Evolutionary conservation across 2,329 filamentous ascomycete genomes (phyloP), one percentile per base, ranked within the genome.

Genomic region (Neopestalotiopsis clavispora): DNA sequence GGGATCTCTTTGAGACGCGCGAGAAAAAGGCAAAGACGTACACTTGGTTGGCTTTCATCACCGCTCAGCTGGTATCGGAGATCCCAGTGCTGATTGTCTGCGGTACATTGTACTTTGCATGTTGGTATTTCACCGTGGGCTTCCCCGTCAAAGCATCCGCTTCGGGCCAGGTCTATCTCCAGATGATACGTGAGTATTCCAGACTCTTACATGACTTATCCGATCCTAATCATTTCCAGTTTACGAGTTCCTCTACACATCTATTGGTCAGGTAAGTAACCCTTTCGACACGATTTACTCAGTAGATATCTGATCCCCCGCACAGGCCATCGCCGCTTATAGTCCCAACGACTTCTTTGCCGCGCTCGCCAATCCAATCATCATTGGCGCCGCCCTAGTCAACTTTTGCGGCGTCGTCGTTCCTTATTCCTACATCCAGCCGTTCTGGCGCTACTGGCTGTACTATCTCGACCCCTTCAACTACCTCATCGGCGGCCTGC

Each of bases 11-110:
- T 79, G 94, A 97, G 81, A 92, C 92, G 38, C 92, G 93, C 63
- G 94, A 97, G 81, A 89, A 93, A 4, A 94, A 93, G 0, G 93
- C 91, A 64, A 95, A 95, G 82, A 90, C 93, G 0, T 97, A 97
- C 80, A 90, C 89, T 65, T 97, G 94, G 94, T 90, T 92, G 77
- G 89, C 93, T 4, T 97, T 97, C 78, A 93, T 97, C 34, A 81
- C 81, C 0, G 84, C 81, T 1, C 81, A 84, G 14, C 75, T 83
- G 6, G 77, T 85, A 5, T 82, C 84, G 0, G 84, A 86, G 68
- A 78, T 86, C 0, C 83, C 83, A 0, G 83, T 83, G 61, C 75
- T 84, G 13, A 76, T 81, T n/a, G 68, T 84, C 49, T 84, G 82
- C 52, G 83, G 79, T 3, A 80, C 83, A 9, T 70, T 82, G 4